Conservation (phyloP, 2,329 filamentous ascomycete genomes). For the Calonectria henricotiae region DNA sequence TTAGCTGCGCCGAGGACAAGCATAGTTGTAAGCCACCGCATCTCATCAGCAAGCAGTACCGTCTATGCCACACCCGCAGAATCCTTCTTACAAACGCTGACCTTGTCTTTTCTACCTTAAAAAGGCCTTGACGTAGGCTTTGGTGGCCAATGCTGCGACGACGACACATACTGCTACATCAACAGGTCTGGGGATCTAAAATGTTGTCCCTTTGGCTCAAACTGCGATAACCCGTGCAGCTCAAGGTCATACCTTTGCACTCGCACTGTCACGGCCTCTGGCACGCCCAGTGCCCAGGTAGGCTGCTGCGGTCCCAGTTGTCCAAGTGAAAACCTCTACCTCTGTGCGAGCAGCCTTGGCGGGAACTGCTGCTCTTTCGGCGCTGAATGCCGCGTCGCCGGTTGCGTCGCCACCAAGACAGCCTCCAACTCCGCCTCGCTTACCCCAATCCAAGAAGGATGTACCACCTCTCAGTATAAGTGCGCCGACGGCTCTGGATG, state of each 20-base stretch:
- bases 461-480: constrained; percentile 63
- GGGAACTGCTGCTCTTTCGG: constrained; percentile 68
- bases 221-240: constrained; percentile 61
- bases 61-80: neutral
- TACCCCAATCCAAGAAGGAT: constrained; percentile 60
- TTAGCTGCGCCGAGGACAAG: constrained; percentile 49
- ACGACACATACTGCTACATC: constrained; percentile 66
- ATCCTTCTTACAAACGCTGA: neutral
- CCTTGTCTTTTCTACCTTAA: neutral
- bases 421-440: constrained; percentile 52
- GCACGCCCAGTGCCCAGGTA: constrained; percentile 49
- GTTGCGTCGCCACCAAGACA: constrained; percentile 57
- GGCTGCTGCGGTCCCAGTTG: constrained; percentile 63
- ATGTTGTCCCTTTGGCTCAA: constrained; percentile 64
- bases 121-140: constrained; percentile 63
- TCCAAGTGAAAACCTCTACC: constrained; percentile 61
- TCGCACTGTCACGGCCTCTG: constrained; percentile 51
- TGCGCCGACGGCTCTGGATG: constrained; percentile 68
- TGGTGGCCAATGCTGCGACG: constrained; percentile 61
- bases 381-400: constrained; percentile 59
- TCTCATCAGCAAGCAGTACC: neutral
- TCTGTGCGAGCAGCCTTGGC: constrained; percentile 63
- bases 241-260: constrained; percentile 57
- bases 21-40: constrained; percentile 55
- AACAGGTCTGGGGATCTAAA: constrained; percentile 53